Conservation (phyloP, 202 grass and related monocot species). For the Carex arenaria region DNA sequence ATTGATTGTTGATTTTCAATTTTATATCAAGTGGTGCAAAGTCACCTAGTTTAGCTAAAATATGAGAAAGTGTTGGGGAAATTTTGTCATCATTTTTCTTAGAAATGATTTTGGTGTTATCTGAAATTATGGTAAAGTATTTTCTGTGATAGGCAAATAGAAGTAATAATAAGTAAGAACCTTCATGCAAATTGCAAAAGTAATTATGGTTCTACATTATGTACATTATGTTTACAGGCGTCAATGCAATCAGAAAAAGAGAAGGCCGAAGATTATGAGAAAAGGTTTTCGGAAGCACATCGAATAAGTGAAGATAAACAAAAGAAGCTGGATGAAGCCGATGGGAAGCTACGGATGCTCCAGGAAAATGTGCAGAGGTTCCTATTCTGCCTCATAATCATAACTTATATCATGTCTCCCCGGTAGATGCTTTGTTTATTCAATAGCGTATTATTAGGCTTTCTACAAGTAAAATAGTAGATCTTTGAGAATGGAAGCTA, state of each 20-base stretch:
- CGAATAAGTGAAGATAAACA: constrained; percentile 62
- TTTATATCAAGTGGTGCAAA: background rate
- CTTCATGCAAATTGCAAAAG: constrained; percentile 14
- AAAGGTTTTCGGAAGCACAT: constrained; percentile 56
- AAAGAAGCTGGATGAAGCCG: constrained; percentile 71
- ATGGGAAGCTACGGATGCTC: constrained; percentile 75
- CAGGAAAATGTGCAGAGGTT: constrained; percentile 85
- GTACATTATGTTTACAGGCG: constrained; percentile 35
- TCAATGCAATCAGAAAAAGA: constrained; percentile 73
- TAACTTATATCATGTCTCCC: constrained; percentile 11
- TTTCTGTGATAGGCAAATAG: constrained; percentile 6
- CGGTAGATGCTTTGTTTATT: background rate
- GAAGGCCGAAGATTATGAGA: constrained; percentile 70
- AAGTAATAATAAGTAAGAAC: background rate
- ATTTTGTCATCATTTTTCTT: background rate
- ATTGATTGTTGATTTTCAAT: background rate
- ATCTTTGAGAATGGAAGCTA: background rate
- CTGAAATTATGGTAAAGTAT: constrained; percentile 16
- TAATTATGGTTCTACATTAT: background rate
- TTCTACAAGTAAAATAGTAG: background rate
- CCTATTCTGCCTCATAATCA: constrained; percentile 18
- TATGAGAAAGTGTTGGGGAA: background rate
- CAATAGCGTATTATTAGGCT: background rate
- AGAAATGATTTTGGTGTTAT: background rate
- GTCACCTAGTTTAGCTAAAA: background rate